Evolutionary conservation across 345 rosid species (phyloP), one percentile per base, ranked within the genome.

Genomic region (Citrus unshiu): DNA sequence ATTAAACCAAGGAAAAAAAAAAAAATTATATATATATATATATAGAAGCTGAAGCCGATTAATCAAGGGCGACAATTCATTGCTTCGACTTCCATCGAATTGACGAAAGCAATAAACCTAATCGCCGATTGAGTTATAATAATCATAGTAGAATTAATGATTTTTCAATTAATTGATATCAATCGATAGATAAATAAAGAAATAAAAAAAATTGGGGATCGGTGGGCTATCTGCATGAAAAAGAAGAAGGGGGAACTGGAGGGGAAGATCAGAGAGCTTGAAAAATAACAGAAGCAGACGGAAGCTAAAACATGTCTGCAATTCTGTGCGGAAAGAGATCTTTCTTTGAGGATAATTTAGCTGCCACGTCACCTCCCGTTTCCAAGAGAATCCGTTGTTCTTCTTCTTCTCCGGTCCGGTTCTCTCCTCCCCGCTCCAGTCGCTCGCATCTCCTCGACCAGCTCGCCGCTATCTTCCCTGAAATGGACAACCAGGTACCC

Each of bases 301-400:
- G 81, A 70, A 80, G 79, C 83, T 86, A 87, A 89, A 93, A 89
- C 94, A 93, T 93, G 97, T 93, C 97, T 91, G 95, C 95, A 75
- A 89, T 91, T 81, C 89, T 93, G 88, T 91, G 95, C 84, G 94
- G 97, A 72, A 93, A 93, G 95, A 93, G 95, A 93, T 93, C 95
- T 79, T 86, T 91, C 63, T 93, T 93, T 72, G 97, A 93, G 85
- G 97, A 93, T 73, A 84, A 93, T 75, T 83, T 90, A 81, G 69
- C 89, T 34, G 85, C 89, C 40, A 81, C 92, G 13, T 75, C 78
- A 2, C 86, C 90, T 61, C 88, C 93, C 58, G 91, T 84, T 70
- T 75, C 91, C 74, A 91, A 91, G 69, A 85, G 92, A 85, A 71
- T 93, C 84, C 93, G 95, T 81, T 89, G 86, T 81, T 90, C 89